A percentile compares a stretch with the other conserved stretches of the same genome.
These are phyloP conservation scores for Cercospora citrullina DNA, from an alignment of 2,329 filamentous ascomycete genomes.

Conservation along the genomic window DNA sequence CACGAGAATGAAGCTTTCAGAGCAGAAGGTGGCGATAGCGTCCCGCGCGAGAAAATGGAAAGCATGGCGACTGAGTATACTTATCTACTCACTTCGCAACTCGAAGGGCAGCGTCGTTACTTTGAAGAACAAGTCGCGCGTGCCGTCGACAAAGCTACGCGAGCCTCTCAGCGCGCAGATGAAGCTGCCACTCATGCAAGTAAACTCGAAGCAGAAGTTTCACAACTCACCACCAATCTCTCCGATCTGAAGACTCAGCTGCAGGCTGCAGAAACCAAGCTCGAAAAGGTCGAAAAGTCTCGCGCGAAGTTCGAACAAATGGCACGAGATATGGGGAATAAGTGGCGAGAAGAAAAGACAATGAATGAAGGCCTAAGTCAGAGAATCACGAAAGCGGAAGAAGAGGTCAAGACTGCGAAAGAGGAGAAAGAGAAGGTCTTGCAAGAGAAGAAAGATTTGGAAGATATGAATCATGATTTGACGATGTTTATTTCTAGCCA, in stretches of 20 bases:
- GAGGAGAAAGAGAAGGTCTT: slow-evolving; percentile 44
- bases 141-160: slow-evolving; percentile 82
- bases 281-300: slow-evolving; percentile 66
- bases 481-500: slow-evolving; percentile 83
- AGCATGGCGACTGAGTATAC: slow-evolving; percentile 93
- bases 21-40: slow-evolving; percentile 59
- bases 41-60: slow-evolving; percentile 69
- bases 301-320: slow-evolving; percentile 72
- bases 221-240: slow-evolving; percentile 57
- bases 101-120: slow-evolving; percentile 89
- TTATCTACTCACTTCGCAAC: slow-evolving; percentile 85
- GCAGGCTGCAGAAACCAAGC: slow-evolving; percentile 69
- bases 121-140: slow-evolving; percentile 91
- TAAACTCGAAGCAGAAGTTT: slow-evolving; percentile 53
- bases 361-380: slow-evolving; percentile 78
- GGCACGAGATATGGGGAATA: slow-evolving; percentile 71
- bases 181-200: slow-evolving; percentile 54
- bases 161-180: slow-evolving; percentile 68
- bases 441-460: slow-evolving; percentile 67
- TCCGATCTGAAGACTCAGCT: slow-evolving; percentile 57
- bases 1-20: slow-evolving; percentile 43
- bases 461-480: slow-evolving; percentile 84
- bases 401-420: slow-evolving; percentile 59
- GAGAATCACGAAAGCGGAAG: slow-evolving; percentile 70
- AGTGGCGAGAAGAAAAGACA: slow-evolving; percentile 82